phyloP scores from a whole-genome alignment of 1,139 yeast species.

The Blastobotrys serpentis region DNA sequence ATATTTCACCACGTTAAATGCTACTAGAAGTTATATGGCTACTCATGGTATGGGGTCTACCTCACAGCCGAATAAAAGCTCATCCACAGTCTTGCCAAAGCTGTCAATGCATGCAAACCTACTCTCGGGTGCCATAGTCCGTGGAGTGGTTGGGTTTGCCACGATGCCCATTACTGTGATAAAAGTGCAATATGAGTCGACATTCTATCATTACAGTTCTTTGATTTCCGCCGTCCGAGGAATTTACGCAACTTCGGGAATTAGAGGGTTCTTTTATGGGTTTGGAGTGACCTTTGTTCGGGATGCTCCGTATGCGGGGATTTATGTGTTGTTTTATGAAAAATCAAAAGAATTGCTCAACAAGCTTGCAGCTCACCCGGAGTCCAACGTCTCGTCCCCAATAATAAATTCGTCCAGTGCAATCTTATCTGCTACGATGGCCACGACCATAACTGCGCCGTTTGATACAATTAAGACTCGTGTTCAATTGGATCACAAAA shows the following conservation, averaged over 20 bases:
- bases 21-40: conserved; percentile 48
- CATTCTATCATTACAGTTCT: conserved; percentile 66
- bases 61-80: conserved; percentile 4
- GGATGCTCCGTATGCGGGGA: conserved; percentile 96
- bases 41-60: conserved; percentile 1
- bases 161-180: conserved; percentile 99
- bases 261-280: conserved; percentile 78
- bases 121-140: conserved; percentile 70
- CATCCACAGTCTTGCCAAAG: conserved; percentile 54
- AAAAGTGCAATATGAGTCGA: conserved; percentile 79
- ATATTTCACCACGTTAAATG: conserved; percentile 70
- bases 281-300: conserved; percentile 83
- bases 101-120: conserved; percentile 70
- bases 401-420: conserved; percentile 29
- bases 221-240: conserved; percentile 60
- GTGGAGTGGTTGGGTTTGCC: conserved; percentile 78
- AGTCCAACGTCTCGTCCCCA: conserved; percentile 16
- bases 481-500: conserved; percentile 65
- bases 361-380: conserved; percentile 21
- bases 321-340: conserved; percentile 84
- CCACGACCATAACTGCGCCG: conserved; percentile 90
- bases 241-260: conserved; percentile 53
- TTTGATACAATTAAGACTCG: conserved; percentile 93
- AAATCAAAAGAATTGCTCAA: conserved; percentile 53
- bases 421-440: conserved; percentile 49